Evolutionary conservation across 73 alveolate genomes (phyloP).

Genomic region (Durusdinium trenchii): DNA sequence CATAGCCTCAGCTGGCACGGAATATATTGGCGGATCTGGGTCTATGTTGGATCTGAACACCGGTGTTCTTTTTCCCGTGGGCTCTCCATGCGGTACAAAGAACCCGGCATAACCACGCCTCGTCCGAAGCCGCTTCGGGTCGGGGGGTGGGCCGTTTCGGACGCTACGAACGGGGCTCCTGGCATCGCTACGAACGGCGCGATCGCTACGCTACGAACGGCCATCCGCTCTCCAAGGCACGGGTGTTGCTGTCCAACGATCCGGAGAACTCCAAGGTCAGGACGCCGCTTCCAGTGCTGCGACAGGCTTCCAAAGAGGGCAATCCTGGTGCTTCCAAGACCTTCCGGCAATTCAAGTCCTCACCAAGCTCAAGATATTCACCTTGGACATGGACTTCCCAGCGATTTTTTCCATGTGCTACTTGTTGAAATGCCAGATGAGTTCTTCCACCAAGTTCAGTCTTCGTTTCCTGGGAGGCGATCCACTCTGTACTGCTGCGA

Average conservation of each 20-base stretch:
- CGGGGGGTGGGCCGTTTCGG: too few species aligned
- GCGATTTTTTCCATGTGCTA: neutral
- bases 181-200: too few species aligned
- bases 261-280: conserved; percentile 64
- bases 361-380: conserved; percentile 54
- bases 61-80: neutral
- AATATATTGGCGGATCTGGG: neutral
- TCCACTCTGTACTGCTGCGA: neutral
- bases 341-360: conserved; percentile 13
- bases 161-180: too few species aligned
- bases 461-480: neutral
- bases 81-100: neutral
- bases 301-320: conserved; percentile 33
- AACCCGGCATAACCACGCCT: neutral
- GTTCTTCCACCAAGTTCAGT: neutral
- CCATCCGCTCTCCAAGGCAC: neutral
- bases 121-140: neutral
- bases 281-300: conserved; percentile 36
- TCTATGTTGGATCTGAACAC: neutral
- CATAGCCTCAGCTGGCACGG: conserved; percentile 10
- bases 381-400: neutral
- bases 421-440: neutral
- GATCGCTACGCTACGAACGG: neutral
- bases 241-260: conserved; percentile 19
- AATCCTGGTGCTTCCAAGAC: conserved; percentile 51